Percentiles rank a stretch among this genome's conserved stretches.
Evolutionary conservation across 2,329 filamentous ascomycete species (phyloP).

Genomic region (Cladosporium sp.): DNA sequence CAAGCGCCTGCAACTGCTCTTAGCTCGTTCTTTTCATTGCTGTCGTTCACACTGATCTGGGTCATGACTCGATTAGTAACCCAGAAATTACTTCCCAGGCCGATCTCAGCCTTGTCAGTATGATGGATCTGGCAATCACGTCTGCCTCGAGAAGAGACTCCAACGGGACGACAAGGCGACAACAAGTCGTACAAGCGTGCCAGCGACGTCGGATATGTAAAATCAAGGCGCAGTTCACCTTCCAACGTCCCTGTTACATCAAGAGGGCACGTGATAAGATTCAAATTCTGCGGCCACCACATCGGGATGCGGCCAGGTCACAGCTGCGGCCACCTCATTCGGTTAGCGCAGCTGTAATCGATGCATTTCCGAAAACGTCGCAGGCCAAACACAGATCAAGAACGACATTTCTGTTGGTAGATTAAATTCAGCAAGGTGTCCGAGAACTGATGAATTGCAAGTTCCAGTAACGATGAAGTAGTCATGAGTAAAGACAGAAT

Average conservation of each 20-base stretch:
- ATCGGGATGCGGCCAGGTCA: not conserved
- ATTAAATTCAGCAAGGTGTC: not conserved
- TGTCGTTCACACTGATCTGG: too few relatives aligned
- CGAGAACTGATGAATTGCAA: not conserved
- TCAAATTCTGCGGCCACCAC: not conserved
- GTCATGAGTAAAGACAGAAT: not conserved
- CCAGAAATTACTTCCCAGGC: too few relatives aligned
- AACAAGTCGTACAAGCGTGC: slow-evolving; percentile 35
- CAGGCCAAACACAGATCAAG: not conserved
- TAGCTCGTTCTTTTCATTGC: too few relatives aligned
- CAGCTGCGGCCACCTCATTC: not conserved
- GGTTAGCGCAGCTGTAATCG: not conserved
- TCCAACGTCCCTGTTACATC: not conserved
- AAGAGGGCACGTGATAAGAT: not conserved
- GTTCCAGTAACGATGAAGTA: not conserved
- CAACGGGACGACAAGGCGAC: slow-evolving; percentile 16
- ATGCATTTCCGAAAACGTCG: not conserved
- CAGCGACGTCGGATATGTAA: too few relatives aligned
- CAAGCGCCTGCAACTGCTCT: too few relatives aligned
- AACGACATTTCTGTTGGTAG: not conserved
- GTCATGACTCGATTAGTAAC: too few relatives aligned
- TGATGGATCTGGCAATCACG: too few relatives aligned
- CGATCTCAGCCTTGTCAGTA: too few relatives aligned
- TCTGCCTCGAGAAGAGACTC: too few relatives aligned
- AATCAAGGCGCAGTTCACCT: too few relatives aligned